phyloP scores from a whole-genome alignment of 306 rosid genomes.

The Medicago arabica region DNA sequence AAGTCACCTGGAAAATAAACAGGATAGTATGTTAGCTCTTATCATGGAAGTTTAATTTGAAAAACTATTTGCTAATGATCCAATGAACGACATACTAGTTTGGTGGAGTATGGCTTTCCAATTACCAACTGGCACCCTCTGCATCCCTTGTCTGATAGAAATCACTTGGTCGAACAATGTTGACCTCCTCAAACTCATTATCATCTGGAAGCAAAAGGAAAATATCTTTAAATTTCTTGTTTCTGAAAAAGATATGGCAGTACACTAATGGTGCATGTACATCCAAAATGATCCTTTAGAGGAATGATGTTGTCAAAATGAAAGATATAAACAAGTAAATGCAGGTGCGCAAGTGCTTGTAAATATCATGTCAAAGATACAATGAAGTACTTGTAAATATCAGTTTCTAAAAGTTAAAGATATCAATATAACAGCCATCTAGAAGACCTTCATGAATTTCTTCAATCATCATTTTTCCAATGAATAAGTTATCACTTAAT shows the following conservation, averaged over 20 bases:
- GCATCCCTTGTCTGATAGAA: conserved; percentile 72
- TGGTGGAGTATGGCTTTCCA: conserved; percentile 51
- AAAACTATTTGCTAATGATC: conserved; percentile 23
- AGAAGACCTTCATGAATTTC: conserved; percentile 5
- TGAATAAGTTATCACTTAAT: background rate
- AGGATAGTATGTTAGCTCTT: conserved; percentile 23
- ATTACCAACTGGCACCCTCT: conserved; percentile 55
- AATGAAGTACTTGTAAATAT: conserved; percentile 1
- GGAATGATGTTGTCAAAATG: conserved; percentile 16
- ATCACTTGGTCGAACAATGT: conserved; percentile 69
- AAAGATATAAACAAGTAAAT: background rate
- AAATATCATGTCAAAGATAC: conserved; percentile 16
- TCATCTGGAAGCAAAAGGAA: conserved; percentile 62
- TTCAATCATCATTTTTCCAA: conserved; percentile 12
- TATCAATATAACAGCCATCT: background rate
- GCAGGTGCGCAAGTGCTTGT: background rate
- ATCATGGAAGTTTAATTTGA: background rate
- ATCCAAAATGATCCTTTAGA: conserved; percentile 17
- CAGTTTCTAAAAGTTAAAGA: background rate
- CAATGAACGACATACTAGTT: conserved; percentile 35
- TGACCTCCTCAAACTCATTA: conserved; percentile 81
- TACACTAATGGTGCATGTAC: conserved; percentile 7
- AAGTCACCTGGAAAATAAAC: conserved; percentile 33
- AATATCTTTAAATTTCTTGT: conserved; percentile 4
- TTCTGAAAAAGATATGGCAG: conserved; percentile 4